Evolutionary conservation across 768 basidiomycete genomes (phyloP).

Genomic region (Lactarius pseudohatsudake): DNA sequence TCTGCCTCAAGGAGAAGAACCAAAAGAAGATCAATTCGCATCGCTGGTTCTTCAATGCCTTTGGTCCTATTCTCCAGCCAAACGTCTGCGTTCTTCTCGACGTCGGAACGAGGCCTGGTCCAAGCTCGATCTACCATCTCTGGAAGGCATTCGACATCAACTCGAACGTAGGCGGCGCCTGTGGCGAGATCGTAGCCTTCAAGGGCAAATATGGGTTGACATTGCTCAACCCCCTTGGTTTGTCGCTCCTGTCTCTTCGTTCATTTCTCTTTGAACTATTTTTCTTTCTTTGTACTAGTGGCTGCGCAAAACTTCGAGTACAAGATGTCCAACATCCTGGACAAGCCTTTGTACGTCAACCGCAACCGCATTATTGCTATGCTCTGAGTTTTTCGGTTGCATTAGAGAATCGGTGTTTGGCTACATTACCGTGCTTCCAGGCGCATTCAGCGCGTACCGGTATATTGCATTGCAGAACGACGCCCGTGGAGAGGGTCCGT

Average conservation of each 20-base stretch:
- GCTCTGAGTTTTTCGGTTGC: neutral
- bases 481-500: constrained; percentile 72
- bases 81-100: constrained; percentile 93
- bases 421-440: constrained; percentile 92
- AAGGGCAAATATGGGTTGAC: constrained; percentile 82
- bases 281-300: constrained; percentile 39
- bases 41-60: constrained; percentile 93
- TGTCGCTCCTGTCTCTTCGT: constrained; percentile 2
- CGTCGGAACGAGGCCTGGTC: constrained; percentile 83
- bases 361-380: neutral
- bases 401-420: constrained; percentile 79
- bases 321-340: constrained; percentile 91
- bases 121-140: constrained; percentile 85
- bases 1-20: constrained; percentile 90
- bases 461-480: constrained; percentile 94
- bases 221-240: constrained; percentile 72
- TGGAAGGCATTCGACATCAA: constrained; percentile 97
- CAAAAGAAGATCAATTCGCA: constrained; percentile 97
- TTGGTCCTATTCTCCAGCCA: constrained; percentile 76
- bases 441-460: constrained; percentile 89
- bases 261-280: neutral
- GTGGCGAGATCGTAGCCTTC: constrained; percentile 92
- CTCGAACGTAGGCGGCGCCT: constrained; percentile 88
- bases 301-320: constrained; percentile 95
- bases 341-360: constrained; percentile 70